phyloP scores from a whole-genome alignment of 306 rosid species.

The Gastrolobium bilobum region DNA sequence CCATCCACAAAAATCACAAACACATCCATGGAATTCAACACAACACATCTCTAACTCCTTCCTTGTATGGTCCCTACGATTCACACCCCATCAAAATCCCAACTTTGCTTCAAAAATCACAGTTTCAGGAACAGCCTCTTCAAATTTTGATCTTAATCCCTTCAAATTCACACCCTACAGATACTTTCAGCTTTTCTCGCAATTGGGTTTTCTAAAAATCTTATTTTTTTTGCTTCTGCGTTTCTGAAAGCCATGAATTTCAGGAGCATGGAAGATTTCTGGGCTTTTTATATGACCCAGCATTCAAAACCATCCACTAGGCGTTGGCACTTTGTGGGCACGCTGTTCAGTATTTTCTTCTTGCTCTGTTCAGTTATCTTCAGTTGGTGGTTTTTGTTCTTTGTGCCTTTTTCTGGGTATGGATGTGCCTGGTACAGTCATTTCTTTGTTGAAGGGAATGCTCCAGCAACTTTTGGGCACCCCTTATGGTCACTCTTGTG shows the following conservation, averaged over 20 bases:
- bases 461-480: conserved; percentile 89
- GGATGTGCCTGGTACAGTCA: conserved; percentile 99
- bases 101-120: conserved; percentile 24
- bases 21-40: conserved; percentile 12
- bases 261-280: conserved; percentile 93
- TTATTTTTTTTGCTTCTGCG: conserved; percentile 42
- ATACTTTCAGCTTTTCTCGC: conserved; percentile 24
- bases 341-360: conserved; percentile 66
- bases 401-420: conserved; percentile 84
- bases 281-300: conserved; percentile 91
- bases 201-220: conserved; percentile 41
- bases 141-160: conserved; percentile 33
- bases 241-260: conserved; percentile 72
- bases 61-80: not conserved
- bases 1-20: not conserved
- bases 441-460: conserved; percentile 87
- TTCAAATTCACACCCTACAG: conserved; percentile 22
- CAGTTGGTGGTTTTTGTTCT: conserved; percentile 85
- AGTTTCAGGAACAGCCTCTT: conserved; percentile 35
- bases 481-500: conserved; percentile 94
- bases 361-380: conserved; percentile 66
- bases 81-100: conserved; percentile 5
- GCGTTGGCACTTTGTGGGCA: conserved; percentile 94
- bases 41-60: not conserved
- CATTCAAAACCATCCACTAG: conserved; percentile 92